Percentiles rank a stretch among this genome's conserved stretches.
Evolutionary conservation across 2,329 filamentous ascomycete species (phyloP).

Genomic region (Fusarium transvaalense): DNA sequence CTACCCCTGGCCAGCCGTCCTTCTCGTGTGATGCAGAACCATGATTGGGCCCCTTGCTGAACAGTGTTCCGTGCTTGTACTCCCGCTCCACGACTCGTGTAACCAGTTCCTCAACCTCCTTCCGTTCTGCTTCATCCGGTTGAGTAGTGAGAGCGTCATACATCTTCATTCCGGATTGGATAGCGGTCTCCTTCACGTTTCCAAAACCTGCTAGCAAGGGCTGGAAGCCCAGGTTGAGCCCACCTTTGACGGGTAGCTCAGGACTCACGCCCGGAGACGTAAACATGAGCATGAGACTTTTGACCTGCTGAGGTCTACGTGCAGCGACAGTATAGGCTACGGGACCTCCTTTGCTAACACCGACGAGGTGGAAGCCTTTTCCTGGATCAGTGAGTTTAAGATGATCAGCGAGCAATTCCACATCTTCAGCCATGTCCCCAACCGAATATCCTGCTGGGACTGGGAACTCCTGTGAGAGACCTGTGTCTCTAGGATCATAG

Average conservation of each 20-base stretch:
- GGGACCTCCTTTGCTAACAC: slow-evolving; percentile 47
- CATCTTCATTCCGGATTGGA: slow-evolving; percentile 2
- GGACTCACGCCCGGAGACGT: slow-evolving; percentile 41
- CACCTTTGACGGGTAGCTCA: slow-evolving; percentile 22
- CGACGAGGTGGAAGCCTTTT: slow-evolving; percentile 45
- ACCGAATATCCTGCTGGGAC: slow-evolving; percentile 45
- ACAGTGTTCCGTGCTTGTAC: slow-evolving; percentile 43
- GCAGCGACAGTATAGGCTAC: slow-evolving; percentile 43
- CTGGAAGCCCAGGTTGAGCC: not conserved
- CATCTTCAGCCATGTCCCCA: slow-evolving; percentile 46
- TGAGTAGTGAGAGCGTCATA: slow-evolving; percentile 30
- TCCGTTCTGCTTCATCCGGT: slow-evolving; percentile 17
- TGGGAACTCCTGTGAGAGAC: slow-evolving; percentile 45
- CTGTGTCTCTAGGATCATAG: slow-evolving; percentile 46
- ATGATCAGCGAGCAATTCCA: slow-evolving; percentile 47
- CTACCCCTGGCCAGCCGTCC: slow-evolving; percentile 43
- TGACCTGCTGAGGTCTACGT: slow-evolving; percentile 27
- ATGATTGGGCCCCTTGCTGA: slow-evolving; percentile 48
- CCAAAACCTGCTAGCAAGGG: slow-evolving; percentile 5
- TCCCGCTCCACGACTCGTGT: slow-evolving; percentile 25
- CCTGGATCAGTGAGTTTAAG: slow-evolving; percentile 28
- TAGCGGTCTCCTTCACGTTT: slow-evolving; percentile 1
- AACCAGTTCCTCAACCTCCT: not conserved
- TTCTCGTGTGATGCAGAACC: slow-evolving; percentile 39
- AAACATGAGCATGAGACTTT: slow-evolving; percentile 45